Evolutionary conservation across 768 basidiomycete species (phyloP), one percentile per base, ranked within the genome.

Genomic region (Leucosporidium yakuticum): DNA sequence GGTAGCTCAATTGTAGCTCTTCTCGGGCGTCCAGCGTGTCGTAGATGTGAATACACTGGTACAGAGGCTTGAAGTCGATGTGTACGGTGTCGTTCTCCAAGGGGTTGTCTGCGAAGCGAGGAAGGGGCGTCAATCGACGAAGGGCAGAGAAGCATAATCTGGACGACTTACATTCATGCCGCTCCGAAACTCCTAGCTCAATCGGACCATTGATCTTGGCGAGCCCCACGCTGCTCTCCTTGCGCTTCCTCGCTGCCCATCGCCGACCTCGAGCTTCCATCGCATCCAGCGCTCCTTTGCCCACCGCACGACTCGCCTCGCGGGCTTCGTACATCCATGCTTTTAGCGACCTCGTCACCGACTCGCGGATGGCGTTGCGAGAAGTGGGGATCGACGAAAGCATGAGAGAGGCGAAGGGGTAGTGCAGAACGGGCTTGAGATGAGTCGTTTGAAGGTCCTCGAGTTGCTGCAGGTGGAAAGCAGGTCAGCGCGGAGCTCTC

Each of bases 41-140:
- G 79, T 98, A 95, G 69, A 97, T 97, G 75, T 96, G 96, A 61
- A 99, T 93, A 78, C 92, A 95, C 79, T 97, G 91, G 74, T 91
- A 95, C 19, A 99, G 79, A 19, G 95, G 94, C 74, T 88, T 89
- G 81, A 99, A 98, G 79, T 97, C 91, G 57, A 99, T 89, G 58
- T 84, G 83, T 36, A 96, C 82, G 70, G 87, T 84, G 64, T 95
- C 91, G 76, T 92, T 94, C 73, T 95, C 87, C n/a, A 98, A 82
- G 4, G 94, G 87, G 78, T 94, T 87, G 78, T 88, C 94, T 97
- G 74, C 29, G 47, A 23, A 48, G 56, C 74, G 47, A 60, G 23
- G 48, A 54, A 7, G 6, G 14, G 27, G 1, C 29, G 55, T 58
- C 54, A 59, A 39, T 29, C 50, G 19, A 25, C 27, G 48, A 20